These are phyloP conservation scores for Reticulascus tulasneorum DNA, from an alignment of 2,329 filamentous ascomycete genomes.

Conservation along the genomic window DNA sequence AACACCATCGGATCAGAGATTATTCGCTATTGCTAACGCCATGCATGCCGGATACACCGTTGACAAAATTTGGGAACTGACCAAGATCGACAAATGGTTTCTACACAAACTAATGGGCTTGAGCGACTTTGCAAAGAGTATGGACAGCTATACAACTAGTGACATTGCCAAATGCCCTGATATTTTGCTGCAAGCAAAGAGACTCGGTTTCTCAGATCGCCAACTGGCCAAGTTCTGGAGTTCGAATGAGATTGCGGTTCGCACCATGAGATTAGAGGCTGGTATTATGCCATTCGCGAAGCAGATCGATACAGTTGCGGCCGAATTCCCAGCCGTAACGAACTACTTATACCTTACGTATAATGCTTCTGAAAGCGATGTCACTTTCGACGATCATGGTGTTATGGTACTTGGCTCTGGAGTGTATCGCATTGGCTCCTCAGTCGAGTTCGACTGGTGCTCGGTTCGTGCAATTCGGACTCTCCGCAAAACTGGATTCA, in stretches of 20 bases:
- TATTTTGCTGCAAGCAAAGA: conserved; percentile 79
- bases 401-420: conserved; percentile 96
- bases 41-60: conserved; percentile 93
- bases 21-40: conserved; percentile 96
- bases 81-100: conserved; percentile 99
- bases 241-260: conserved; percentile 88
- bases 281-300: conserved; percentile 88
- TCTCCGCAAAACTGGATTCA: conserved; percentile 75
- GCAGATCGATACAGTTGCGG: conserved; percentile 97
- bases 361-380: conserved; percentile 82
- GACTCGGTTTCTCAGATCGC: conserved; percentile 89
- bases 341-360: conserved; percentile 98
- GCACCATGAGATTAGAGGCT: conserved; percentile 77
- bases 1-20: conserved; percentile 92
- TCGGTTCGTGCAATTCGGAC: conserved; percentile 92
- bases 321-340: conserved; percentile 89
- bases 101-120: conserved; percentile 85
- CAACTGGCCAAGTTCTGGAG: conserved; percentile 93
- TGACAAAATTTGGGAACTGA: conserved; percentile 97
- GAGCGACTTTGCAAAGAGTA: conserved; percentile 79
- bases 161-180: conserved; percentile 61
- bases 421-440: conserved; percentile 95
- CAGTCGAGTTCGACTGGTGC: conserved; percentile 99
- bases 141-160: conserved; percentile 62
- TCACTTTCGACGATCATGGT: conserved; percentile 82